Evolutionary conservation across 169 alveolate genomes (phyloP), one percentile per base, ranked within the genome.

Genomic region (Plasmodium cynomolgi): DNA sequence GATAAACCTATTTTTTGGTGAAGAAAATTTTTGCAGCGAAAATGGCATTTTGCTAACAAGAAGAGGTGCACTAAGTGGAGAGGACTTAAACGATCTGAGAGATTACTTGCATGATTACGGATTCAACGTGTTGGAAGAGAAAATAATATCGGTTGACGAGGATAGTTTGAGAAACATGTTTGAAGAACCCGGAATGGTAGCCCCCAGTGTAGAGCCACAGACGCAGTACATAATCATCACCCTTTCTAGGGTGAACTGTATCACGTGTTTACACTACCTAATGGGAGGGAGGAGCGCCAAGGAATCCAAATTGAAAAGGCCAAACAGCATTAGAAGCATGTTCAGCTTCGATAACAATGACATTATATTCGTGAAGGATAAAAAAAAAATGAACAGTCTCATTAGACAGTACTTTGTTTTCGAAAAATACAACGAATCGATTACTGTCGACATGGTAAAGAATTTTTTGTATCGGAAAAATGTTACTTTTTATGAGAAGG

Each of bases 81-180:
- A 91, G 0, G 50, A 34, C 7, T 91, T 91, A 20, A 33, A 31
- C 39, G 37, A 44, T n/a, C 34, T 91, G 20, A 82, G 95, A 72
- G 84, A 33, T 20, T 83, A 72, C 58, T 72, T 91, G 41, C 47
- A 82, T 6, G 9, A 31, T 20, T 91, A 91, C 50, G 95, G 95
- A 58, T 91, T 91, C 77, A 34, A 47, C 4, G 79, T 91, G 41
- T 31, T 91, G 33, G 95, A 91, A 72, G 95, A 91, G 31, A 91
- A 82, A 74, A n/a, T 81, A 50, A 37, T 91, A 13, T 15, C 23
- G 13, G 44, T 73, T n/a, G n/a, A 50, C 13, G 44, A 47, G 23
- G 13, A 11, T n/a, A 20, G 9, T 31, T 79, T 80, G 33, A 85
- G 58, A 3, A 39, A 47, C 15, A 17, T 75, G 26, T 0, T 50